A percentile compares a stretch with the other conserved stretches of the same genome.
These are phyloP conservation scores for Wickerhamiella siamensis DNA, from an alignment of 805 yeast genomes.

Conservation along the genomic window DNA sequence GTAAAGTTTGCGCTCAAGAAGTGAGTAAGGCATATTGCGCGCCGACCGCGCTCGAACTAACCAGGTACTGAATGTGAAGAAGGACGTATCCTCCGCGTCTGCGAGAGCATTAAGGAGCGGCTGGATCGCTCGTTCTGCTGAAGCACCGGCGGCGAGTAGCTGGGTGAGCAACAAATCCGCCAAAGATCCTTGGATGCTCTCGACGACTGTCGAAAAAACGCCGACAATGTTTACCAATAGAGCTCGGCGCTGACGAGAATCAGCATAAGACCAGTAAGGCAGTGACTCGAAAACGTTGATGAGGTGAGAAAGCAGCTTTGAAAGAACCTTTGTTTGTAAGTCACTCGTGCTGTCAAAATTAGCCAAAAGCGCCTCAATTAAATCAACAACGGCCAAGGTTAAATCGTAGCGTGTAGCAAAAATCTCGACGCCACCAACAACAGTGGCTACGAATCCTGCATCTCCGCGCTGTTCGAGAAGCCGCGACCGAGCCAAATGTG, in stretches of 20 bases:
- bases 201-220: slow-evolving; percentile 41
- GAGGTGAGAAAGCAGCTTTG: slow-evolving; percentile 19
- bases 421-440: slow-evolving; percentile 61
- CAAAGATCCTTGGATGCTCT: slow-evolving; percentile 42
- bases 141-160: slow-evolving; percentile 39
- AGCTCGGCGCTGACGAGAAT: slow-evolving; percentile 42
- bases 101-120: slow-evolving; percentile 40
- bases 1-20: slow-evolving; percentile 50
- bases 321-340: slow-evolving; percentile 14
- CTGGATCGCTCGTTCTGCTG: slow-evolving; percentile 38
- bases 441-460: slow-evolving; percentile 47
- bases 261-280: slow-evolving; percentile 49
- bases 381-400: slow-evolving; percentile 9
- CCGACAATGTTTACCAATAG: slow-evolving; percentile 43
- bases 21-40: slow-evolving; percentile 38
- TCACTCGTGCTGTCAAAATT: slow-evolving; percentile 20
- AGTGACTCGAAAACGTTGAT: slow-evolving; percentile 65
- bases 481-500: slow-evolving; percentile 52
- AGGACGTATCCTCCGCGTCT: slow-evolving; percentile 27
- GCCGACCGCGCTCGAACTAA: slow-evolving; percentile 44
- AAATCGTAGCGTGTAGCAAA: slow-evolving; percentile 53
- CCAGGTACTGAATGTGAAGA: slow-evolving; percentile 39
- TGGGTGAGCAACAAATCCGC: slow-evolving; percentile 37
- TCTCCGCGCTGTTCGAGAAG: slow-evolving; percentile 46
- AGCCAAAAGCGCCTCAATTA: slow-evolving; percentile 8